phyloP scores from a whole-genome alignment of 441 rosid genomes.

The Adansonia rubrostipa region DNA sequence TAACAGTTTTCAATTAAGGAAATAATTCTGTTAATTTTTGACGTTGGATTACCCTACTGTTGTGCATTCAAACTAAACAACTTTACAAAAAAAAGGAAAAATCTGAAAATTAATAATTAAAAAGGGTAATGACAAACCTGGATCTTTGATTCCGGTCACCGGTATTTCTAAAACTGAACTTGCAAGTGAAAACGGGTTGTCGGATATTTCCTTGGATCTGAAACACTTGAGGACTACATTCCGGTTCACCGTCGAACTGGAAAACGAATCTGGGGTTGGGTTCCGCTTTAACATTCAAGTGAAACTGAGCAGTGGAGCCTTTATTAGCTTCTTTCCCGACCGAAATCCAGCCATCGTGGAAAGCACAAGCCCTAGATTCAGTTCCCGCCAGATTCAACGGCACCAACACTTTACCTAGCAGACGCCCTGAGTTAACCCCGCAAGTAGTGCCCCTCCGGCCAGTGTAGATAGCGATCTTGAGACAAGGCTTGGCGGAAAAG shows the following conservation, averaged over 20 bases:
- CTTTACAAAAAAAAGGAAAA: neutral
- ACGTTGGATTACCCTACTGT: conserved; percentile 25
- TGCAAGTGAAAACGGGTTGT: conserved; percentile 93
- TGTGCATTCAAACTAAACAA: conserved; percentile 22
- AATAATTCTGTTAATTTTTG: neutral
- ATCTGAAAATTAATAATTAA: neutral
- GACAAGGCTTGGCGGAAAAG: conserved; percentile 49
- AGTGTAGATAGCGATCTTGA: conserved; percentile 68
- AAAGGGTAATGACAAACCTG: conserved; percentile 47
- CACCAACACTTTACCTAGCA: conserved; percentile 68
- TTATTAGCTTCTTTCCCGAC: conserved; percentile 60
- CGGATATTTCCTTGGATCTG: conserved; percentile 81
- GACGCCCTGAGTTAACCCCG: conserved; percentile 67
- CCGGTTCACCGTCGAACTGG: conserved; percentile 94
- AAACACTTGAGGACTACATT: conserved; percentile 91
- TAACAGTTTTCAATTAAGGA: neutral
- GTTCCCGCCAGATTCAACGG: conserved; percentile 74
- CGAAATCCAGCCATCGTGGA: conserved; percentile 75
- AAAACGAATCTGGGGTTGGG: conserved; percentile 95
- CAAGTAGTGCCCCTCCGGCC: conserved; percentile 74
- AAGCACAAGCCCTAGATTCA: conserved; percentile 53
- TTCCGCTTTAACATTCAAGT: conserved; percentile 72
- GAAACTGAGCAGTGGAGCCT: conserved; percentile 57
- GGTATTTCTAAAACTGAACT: conserved; percentile 71
- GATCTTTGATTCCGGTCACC: conserved; percentile 67